Evolutionary conservation across 2,329 filamentous ascomycete genomes (phyloP).

Genomic region (Ophiostoma piceae): DNA sequence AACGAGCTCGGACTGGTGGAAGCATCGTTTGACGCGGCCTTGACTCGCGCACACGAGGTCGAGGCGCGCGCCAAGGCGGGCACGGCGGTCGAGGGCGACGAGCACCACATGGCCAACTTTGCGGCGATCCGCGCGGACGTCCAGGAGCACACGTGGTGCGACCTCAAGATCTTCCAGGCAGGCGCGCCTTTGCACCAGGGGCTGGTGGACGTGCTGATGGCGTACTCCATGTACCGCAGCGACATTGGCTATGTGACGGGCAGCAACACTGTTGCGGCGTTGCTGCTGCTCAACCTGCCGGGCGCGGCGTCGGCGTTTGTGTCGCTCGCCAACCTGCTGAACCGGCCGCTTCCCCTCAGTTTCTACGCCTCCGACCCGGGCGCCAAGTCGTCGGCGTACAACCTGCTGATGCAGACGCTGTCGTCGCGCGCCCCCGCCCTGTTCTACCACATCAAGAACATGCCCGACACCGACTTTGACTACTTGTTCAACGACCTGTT

Average conservation of each 20-base stretch:
- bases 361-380: conserved; percentile 67
- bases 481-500: conserved; percentile 58
- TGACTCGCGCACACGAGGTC: conserved; percentile 60
- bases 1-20: conserved; percentile 66
- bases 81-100: conserved; percentile 50
- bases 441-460: conserved; percentile 56
- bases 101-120: conserved; percentile 56
- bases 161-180: conserved; percentile 66
- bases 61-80: conserved; percentile 52
- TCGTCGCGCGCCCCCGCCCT: conserved; percentile 59
- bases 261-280: conserved; percentile 69
- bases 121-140: conserved; percentile 60
- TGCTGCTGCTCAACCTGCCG: conserved; percentile 67
- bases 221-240: conserved; percentile 75
- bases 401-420: conserved; percentile 62
- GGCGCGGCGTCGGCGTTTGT: conserved; percentile 61
- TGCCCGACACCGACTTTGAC: conserved; percentile 37
- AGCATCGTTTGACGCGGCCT: conserved; percentile 64
- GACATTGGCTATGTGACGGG: conserved; percentile 74
- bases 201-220: conserved; percentile 67
- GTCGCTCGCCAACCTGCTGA: conserved; percentile 69
- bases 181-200: conserved; percentile 61
- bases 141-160: conserved; percentile 59
- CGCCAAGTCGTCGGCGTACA: conserved; percentile 65
- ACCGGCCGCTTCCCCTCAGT: conserved; percentile 66